A percentile compares a stretch with the other conserved stretches of the same genome.
phyloP scores from a whole-genome alignment of 176 grass and related monocot species.

The Eragrostis curvula region DNA sequence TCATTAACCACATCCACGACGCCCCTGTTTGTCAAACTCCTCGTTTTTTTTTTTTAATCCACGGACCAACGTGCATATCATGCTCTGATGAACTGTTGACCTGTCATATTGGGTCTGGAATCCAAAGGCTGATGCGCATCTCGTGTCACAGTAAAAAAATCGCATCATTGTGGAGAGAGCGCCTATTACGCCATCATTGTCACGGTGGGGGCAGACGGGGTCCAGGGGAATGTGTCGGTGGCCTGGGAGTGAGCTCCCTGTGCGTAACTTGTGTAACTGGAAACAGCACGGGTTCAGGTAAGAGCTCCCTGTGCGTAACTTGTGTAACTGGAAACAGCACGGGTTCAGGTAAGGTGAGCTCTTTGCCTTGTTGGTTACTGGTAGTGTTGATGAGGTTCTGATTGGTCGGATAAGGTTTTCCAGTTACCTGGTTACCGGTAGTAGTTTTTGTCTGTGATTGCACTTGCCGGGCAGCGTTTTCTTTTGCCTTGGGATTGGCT shows the following conservation, averaged over 20 bases:
- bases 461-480: no score
- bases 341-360: no score
- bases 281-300: not conserved
- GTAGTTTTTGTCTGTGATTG: not conserved
- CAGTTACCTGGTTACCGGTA: not conserved
- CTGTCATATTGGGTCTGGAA: not conserved
- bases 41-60: not conserved
- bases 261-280: not conserved
- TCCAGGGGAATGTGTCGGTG: not conserved
- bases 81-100: not conserved
- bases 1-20: not conserved
- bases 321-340: not conserved
- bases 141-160: not conserved
- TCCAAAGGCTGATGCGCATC: not conserved
- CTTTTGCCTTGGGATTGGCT: not conserved
- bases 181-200: slow-evolving; percentile 15
- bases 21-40: not conserved
- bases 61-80: not conserved
- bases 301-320: not conserved
- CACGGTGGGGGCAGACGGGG: not conserved
- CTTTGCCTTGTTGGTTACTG: not conserved
- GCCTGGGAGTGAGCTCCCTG: not conserved
- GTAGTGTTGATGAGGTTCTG: not conserved
- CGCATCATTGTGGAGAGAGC: not conserved
- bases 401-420: not conserved